Evolutionary conservation across 2,329 filamentous ascomycete genomes (phyloP).

Genomic region (Colletotrichum ledebouriae): DNA sequence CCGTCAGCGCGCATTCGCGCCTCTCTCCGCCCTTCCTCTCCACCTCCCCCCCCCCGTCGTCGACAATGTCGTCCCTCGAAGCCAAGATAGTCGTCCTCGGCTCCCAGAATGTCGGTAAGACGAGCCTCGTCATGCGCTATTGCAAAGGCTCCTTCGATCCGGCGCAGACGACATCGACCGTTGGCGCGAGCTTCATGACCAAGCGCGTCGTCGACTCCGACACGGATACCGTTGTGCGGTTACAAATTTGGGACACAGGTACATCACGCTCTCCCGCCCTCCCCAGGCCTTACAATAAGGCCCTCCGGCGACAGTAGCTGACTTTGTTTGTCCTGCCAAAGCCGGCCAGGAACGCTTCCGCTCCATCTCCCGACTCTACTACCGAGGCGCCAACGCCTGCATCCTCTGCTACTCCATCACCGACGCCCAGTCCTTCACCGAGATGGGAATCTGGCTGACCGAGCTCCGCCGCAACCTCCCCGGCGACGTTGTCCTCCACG

Average conservation of each 20-base stretch:
- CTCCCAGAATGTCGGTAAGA: constrained; percentile 84
- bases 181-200: constrained; percentile 84
- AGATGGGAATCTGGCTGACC: constrained; percentile 92
- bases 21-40: neutral
- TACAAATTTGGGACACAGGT: constrained; percentile 97
- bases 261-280: constrained; percentile 34
- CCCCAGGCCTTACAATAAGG: neutral
- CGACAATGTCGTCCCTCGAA: constrained; percentile 73
- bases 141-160: constrained; percentile 80
- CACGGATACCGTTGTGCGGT: constrained; percentile 86
- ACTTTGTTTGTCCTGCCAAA: constrained; percentile 43
- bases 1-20: constrained; percentile 24
- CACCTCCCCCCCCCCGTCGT: neutral
- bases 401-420: constrained; percentile 97
- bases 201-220: constrained; percentile 87
- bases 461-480: constrained; percentile 86
- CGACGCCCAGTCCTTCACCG: constrained; percentile 84
- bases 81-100: constrained; percentile 87
- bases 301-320: too few species aligned
- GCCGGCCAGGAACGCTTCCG: constrained; percentile 95
- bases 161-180: constrained; percentile 75
- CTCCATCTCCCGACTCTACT: constrained; percentile 95
- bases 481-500: constrained; percentile 85
- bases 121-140: constrained; percentile 81
- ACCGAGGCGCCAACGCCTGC: constrained; percentile 93